Evolutionary conservation across 2,329 filamentous ascomycete genomes (phyloP), one percentile per base, ranked within the genome.

Genomic region (Emericellopsis atlantica): DNA sequence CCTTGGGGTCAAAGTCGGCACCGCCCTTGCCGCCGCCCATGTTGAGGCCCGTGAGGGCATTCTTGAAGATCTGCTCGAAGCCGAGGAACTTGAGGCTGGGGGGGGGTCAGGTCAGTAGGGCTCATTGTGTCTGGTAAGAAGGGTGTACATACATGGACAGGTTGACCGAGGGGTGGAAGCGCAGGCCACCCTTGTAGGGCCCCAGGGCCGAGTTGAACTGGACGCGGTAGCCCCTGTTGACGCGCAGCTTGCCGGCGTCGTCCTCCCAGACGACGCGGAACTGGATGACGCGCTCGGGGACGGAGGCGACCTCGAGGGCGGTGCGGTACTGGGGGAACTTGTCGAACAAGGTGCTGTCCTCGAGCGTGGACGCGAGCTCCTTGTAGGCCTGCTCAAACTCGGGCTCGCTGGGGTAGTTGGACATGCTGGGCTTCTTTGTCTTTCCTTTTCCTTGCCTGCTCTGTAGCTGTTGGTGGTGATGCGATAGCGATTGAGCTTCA

Each of bases 61-160:
- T 96, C 79, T 96, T 96, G 77, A 96, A 96, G 69, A 90, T 93
- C 72, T 96, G 92, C 79, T 98, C 92, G 57, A 96, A 96, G 50
- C 90, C 92, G 59, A 98, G 76, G 71, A 96, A 96, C 74, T 98
- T 98, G 56, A 98, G 78, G 57, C 65, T 67, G 40, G 40, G 6
- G 12, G 26, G 26, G 26, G 26, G 26, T 21, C 5, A n/a, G 24
- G 26, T 29, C 6, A 29, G 26, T 12, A 7, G 2, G 26, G 8
- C 12, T 29, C n/a, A n/a, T n/a, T n/a, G n/a, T n/a, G n/a, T n/a
- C n/a, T n/a, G n/a, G n/a, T n/a, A n/a, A n/a, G n/a, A n/a, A n/a
- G n/a, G n/a, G n/a, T n/a, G n/a, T 31, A 51, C 62, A 54, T 53
- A 70, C 66, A 82, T 78, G 47, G 75, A 79, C 57, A 82, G 62